Conservation (phyloP, 352 stramenopile species). For the Pythium folliculosum region DNA sequence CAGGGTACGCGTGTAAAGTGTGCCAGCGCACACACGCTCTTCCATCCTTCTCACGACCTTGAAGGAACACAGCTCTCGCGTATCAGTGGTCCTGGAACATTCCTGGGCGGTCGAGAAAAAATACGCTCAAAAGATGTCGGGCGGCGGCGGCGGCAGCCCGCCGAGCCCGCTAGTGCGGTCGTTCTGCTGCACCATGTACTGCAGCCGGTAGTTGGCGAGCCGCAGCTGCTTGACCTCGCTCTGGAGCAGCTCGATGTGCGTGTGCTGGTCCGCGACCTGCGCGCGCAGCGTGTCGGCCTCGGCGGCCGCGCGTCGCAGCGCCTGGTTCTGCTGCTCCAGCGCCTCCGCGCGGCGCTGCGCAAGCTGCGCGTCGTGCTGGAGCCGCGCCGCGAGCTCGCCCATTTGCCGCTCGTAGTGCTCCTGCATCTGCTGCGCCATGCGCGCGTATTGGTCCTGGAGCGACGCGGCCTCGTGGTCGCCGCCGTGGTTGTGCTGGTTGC, state of each 20-base stretch:
- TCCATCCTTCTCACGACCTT: not conserved
- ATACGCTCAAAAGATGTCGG: constrained; percentile 62
- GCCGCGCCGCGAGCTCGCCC: constrained; percentile 42
- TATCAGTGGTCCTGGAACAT: not conserved
- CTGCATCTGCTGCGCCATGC: constrained; percentile 40
- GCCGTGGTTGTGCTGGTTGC: constrained; percentile 20
- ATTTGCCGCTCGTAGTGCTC: constrained; percentile 47
- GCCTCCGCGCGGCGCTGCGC: constrained; percentile 47
- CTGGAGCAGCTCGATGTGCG: constrained; percentile 69
- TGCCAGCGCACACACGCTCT: not conserved
- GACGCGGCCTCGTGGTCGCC: not conserved
- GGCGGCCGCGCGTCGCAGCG: constrained; percentile 45
- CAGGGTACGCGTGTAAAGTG: not conserved
- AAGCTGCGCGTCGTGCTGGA: constrained; percentile 54
- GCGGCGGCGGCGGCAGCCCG: constrained; percentile 54
- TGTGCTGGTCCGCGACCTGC: constrained; percentile 57
- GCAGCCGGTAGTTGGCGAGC: constrained; percentile 66
- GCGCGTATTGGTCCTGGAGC: constrained; percentile 25
- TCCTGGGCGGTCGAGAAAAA: not conserved
- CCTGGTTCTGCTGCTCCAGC: constrained; percentile 55
- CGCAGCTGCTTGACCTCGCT: constrained; percentile 71
- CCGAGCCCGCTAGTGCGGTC: constrained; percentile 34
- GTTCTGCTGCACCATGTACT: constrained; percentile 74
- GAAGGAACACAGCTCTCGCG: not conserved
- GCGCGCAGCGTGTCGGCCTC: constrained; percentile 46